Percentiles rank a stretch among this genome's conserved stretches.
Conservation (phyloP, 352 stramenopile genomes). For the Phytophthora megakarya region DNA sequence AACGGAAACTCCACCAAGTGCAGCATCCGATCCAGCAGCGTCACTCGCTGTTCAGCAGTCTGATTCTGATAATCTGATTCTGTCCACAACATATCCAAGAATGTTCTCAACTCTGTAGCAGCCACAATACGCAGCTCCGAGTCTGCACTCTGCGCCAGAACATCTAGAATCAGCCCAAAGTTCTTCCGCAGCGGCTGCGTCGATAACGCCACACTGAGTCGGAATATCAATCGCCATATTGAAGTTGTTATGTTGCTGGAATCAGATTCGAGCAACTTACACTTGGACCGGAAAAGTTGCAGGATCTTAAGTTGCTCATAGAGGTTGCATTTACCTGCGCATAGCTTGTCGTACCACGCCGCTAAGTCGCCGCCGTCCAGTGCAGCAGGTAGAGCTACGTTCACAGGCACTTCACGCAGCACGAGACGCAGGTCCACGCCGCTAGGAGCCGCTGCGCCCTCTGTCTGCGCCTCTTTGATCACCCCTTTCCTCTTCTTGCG, state of each 20-base stretch:
- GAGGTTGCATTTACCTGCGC: slow-evolving; percentile 31
- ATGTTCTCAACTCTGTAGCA: slow-evolving; percentile 42
- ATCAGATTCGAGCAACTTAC: slow-evolving; percentile 37
- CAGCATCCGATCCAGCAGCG: slow-evolving; percentile 58
- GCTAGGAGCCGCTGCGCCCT: slow-evolving; percentile 28
- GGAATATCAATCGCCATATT: slow-evolving; percentile 63
- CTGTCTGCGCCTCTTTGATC: slow-evolving; percentile 55
- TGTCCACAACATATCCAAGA: slow-evolving; percentile 41
- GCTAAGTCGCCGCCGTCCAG: slow-evolving; percentile 40
- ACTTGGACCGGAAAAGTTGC: slow-evolving; percentile 73
- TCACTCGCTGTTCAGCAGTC: slow-evolving; percentile 34
- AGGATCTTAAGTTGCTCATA: slow-evolving; percentile 80
- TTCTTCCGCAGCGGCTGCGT: slow-evolving; percentile 67
- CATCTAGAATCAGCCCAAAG: slow-evolving; percentile 61
- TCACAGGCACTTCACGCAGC: slow-evolving; percentile 32
- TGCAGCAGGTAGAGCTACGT: slow-evolving; percentile 42
- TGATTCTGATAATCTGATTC: slow-evolving; percentile 4
- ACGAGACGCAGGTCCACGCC: slow-evolving; percentile 44
- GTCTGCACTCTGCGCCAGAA: slow-evolving; percentile 38
- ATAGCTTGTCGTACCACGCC: slow-evolving; percentile 54
- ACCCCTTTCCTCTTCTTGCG: slow-evolving; percentile 82
- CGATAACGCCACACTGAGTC: slow-evolving; percentile 47
- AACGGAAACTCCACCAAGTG: slow-evolving; percentile 67
- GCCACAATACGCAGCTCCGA: slow-evolving; percentile 32
- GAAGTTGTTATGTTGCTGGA: slow-evolving; percentile 25